Evolutionary conservation across 495 filamentous ascomycete genomes (phyloP).

Genomic region (Penicillium subrubescens): DNA sequence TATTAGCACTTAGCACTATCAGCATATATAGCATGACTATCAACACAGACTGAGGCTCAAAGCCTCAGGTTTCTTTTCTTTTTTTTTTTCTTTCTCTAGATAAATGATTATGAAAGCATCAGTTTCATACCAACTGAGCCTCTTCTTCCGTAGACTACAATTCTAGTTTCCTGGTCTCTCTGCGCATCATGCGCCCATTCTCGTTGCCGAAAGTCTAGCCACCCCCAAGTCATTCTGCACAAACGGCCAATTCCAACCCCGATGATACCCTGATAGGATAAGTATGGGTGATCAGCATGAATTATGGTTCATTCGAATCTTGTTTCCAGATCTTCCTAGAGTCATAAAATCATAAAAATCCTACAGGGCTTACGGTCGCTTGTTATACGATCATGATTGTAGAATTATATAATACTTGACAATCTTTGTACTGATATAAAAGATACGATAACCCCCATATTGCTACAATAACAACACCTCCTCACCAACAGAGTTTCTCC

Average conservation of each 20-base stretch:
- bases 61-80: not conserved
- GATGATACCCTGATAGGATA: not conserved
- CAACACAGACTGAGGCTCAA: not conserved
- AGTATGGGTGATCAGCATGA: not conserved
- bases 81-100: not conserved
- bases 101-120: not conserved
- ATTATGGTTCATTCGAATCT: not conserved
- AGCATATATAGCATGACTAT: not conserved
- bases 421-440: too few species aligned
- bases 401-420: not conserved
- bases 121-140: not conserved
- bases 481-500: constrained; percentile 2
- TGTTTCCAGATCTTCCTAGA: not conserved
- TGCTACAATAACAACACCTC: not conserved
- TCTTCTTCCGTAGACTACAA: not conserved
- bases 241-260: not conserved
- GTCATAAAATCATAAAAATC: not conserved
- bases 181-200: constrained; percentile 12
- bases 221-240: constrained; percentile 1
- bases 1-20: too few species aligned
- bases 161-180: not conserved
- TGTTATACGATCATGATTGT: not conserved
- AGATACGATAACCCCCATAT: not conserved
- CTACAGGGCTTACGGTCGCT: not conserved
- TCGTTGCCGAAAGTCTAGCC: not conserved